Base-by-base conservation (phyloP, 768 basidiomycete genomes). In the Zangia roseola region DNA sequence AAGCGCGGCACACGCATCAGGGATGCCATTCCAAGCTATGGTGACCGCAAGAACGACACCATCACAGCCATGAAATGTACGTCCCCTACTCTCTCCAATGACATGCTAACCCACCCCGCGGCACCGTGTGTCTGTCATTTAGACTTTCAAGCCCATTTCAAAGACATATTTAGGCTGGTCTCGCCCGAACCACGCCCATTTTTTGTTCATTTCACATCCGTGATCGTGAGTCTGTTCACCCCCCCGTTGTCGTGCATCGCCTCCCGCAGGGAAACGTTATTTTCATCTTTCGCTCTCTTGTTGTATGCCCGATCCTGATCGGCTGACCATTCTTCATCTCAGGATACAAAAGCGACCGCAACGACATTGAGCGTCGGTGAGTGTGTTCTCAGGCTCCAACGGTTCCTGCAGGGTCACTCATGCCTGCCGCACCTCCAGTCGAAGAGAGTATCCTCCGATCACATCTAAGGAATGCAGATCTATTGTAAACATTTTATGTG, bases 61-160 rank as follows among this genome's bases (percentile, higher is more conserved):
- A 59, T 74, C 13, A 86, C 84, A 5, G 89, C 82, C 19, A 82
- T 84, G 40, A 78, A 77, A 73, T 91, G 89, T 87, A 50, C 39
- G 84, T 71, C 13, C 38, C n/a, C 24, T 31, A 23, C 40, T 44
- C 42, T 20, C 45, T 21, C 20, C 44, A 5, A 37, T 56, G 23
- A 47, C 25, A 26, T 34, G 20, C 21, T 13, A 12, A 28, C 28
- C 28, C 28, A 61, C 47, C 53, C 50, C 36, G 40, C 40, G 36
- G 20, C 36, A 16, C 39, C 44, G 35, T 38, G 10, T 48, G 7
- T 25, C 14, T 40, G 34, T 34, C 35, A 52, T 37, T 5, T 51
- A 91, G 88, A 90, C 65, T 88, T 91, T 67, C 82, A 84, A 56
- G 80, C 84, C 49, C 86, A 89, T 60, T 90, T 91, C 67, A 86